Evolutionary conservation across 106 monocot species (phyloP).

Genomic region (Phalaenopsis equestris): DNA sequence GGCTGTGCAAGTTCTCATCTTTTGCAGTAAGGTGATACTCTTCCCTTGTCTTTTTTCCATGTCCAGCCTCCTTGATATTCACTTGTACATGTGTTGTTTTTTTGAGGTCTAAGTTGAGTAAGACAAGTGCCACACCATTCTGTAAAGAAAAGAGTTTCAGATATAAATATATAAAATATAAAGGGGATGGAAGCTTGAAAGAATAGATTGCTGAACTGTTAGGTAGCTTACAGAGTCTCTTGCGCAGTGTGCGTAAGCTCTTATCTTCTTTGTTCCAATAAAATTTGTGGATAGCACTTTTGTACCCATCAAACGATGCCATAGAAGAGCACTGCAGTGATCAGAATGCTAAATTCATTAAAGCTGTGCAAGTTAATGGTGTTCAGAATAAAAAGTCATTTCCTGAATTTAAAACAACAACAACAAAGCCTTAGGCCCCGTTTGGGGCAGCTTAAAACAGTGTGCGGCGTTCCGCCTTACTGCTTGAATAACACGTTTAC

Average conservation of each 20-base stretch:
- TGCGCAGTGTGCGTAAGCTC: constrained; percentile 83
- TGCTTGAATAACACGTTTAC: too few relatives aligned
- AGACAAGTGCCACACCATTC: constrained; percentile 72
- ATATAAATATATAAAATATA: not conserved
- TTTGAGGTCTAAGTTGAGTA: constrained; percentile 72
- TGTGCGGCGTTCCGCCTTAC: too few relatives aligned
- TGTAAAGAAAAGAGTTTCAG: constrained; percentile 19
- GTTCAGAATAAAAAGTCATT: too few relatives aligned
- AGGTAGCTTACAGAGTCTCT: constrained; percentile 55
- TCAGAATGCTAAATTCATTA: not conserved
- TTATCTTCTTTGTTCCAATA: constrained; percentile 52
- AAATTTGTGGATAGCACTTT: constrained; percentile 55
- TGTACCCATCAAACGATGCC: constrained; percentile 88
- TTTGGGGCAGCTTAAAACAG: too few relatives aligned
- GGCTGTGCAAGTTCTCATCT: constrained; percentile 70
- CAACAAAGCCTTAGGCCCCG: too few relatives aligned
- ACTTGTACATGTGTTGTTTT: constrained; percentile 40
- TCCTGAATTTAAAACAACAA: too few relatives aligned
- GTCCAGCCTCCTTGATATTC: not conserved
- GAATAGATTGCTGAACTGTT: not conserved
- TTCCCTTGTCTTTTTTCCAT: constrained; percentile 30
- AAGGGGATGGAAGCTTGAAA: not conserved
- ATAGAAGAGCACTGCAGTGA: constrained; percentile 68
- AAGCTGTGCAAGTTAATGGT: too few relatives aligned
- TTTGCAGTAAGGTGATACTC: constrained; percentile 89